Percentiles rank a stretch among this genome's conserved stretches.
These are phyloP conservation scores for Strigomonas oncopelti DNA, from an alignment of 208 protist species.

Conservation along the genomic window DNA sequence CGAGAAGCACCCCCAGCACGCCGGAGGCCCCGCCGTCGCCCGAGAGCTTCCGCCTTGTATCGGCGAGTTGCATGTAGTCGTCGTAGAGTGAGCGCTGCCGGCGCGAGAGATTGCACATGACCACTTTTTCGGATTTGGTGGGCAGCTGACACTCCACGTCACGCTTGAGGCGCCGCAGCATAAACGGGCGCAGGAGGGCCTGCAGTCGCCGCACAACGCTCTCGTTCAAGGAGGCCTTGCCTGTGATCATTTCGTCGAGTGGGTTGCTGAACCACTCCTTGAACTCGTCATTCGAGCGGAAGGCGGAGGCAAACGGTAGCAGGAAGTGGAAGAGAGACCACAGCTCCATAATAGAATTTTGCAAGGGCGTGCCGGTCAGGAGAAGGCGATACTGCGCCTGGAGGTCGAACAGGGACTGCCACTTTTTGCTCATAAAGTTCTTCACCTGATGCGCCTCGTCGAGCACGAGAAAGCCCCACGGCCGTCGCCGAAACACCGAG, in stretches of 20 bases:
- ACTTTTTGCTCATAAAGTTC: slow-evolving; percentile 80
- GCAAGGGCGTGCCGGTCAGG: slow-evolving; percentile 97
- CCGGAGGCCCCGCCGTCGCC: slow-evolving; percentile 84
- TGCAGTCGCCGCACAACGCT: slow-evolving; percentile 81
- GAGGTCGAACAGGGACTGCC: slow-evolving; percentile 67
- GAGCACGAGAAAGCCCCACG: slow-evolving; percentile 97
- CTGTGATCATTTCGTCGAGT: slow-evolving; percentile 90
- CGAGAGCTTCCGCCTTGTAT: no score
- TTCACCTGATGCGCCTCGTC: slow-evolving; percentile 99
- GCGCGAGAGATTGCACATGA: slow-evolving; percentile 89
- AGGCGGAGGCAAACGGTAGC: slow-evolving; percentile 86
- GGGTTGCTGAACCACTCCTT: slow-evolving; percentile 92
- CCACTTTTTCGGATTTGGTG: slow-evolving; percentile 98
- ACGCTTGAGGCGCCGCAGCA: slow-evolving; percentile 95
- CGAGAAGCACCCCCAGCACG: slow-evolving; percentile 87
- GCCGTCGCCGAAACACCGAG: slow-evolving; percentile 81
- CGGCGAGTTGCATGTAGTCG: slow-evolving; percentile 94
- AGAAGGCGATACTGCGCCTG: slow-evolving; percentile 90
- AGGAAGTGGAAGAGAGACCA: slow-evolving; percentile 96
- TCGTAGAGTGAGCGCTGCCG: slow-evolving; percentile 95
- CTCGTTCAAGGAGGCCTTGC: slow-evolving; percentile 58
- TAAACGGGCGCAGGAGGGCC: slow-evolving; percentile 93
- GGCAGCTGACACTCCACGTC: slow-evolving; percentile 96
- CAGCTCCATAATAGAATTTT: slow-evolving; percentile 97
- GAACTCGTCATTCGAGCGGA: slow-evolving; percentile 91